Evolutionary conservation across 2,329 filamentous ascomycete species (phyloP).

Genomic region (Akanthomyces lecanii): DNA sequence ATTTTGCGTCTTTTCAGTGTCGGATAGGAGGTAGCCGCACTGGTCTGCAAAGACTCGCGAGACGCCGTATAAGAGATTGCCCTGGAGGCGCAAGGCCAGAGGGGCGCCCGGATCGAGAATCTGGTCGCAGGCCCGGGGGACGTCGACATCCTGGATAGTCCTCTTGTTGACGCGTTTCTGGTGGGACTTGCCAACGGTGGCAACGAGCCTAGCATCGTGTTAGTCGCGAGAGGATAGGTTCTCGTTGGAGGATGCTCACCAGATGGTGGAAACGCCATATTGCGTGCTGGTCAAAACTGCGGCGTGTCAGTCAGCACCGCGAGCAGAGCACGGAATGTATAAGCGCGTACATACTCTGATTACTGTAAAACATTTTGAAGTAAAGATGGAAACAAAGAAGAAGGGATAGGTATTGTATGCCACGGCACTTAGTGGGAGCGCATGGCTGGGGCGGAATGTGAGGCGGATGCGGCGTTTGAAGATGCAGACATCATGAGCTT

Average conservation of each 20-base stretch:
- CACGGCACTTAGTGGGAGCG: background rate
- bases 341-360: slow-evolving; percentile 66
- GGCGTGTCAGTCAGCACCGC: slow-evolving; percentile 19
- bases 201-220: slow-evolving; percentile 66
- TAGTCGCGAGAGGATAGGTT: slow-evolving; percentile 13
- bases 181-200: slow-evolving; percentile 74
- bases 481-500: background rate
- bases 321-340: too few relatives aligned
- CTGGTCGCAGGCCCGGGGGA: slow-evolving; percentile 81
- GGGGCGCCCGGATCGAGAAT: slow-evolving; percentile 79
- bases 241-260: slow-evolving; percentile 52
- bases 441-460: background rate
- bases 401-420: background rate
- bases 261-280: slow-evolving; percentile 92
- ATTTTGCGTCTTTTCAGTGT: slow-evolving; percentile 70
- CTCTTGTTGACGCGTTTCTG: slow-evolving; percentile 75
- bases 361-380: slow-evolving; percentile 81
- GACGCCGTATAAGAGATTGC: slow-evolving; percentile 81
- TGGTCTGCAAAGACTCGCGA: slow-evolving; percentile 84
- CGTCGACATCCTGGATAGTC: slow-evolving; percentile 82
- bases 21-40: slow-evolving; percentile 77
- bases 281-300: slow-evolving; percentile 76
- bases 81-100: slow-evolving; percentile 84
- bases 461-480: background rate
- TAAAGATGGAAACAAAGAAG: background rate